Percentiles rank a stretch among this genome's conserved stretches.
phyloP scores from a whole-genome alignment of 176 grass and related monocot species.

The Juncus effusus region DNA sequence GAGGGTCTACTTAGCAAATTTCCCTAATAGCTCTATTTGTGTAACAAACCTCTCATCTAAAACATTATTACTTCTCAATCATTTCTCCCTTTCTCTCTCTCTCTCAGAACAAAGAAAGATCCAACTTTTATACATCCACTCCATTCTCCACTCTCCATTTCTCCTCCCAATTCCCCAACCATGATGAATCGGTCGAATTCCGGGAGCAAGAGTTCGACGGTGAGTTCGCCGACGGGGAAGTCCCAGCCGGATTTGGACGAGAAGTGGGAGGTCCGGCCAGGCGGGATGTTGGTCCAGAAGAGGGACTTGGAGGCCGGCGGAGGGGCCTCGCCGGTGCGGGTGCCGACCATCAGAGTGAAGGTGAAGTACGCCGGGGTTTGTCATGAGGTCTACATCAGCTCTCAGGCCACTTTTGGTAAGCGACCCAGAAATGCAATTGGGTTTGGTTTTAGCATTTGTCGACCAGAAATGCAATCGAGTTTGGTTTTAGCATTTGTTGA shows the following conservation, averaged over 20 bases:
- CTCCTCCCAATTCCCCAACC: neutral
- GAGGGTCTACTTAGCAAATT: too few relatives aligned
- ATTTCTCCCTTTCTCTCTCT: slow-evolving; percentile 3
- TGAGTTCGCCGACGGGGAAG: neutral
- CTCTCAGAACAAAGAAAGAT: slow-evolving; percentile 15
- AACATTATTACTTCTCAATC: neutral
- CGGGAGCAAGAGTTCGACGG: slow-evolving; percentile 13
- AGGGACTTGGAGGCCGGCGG: slow-evolving; percentile 30
- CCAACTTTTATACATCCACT: slow-evolving; percentile 1
- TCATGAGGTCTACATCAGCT: slow-evolving; percentile 97
- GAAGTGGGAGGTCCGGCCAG: slow-evolving; percentile 86
- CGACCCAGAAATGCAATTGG: neutral
- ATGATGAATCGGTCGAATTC: slow-evolving; percentile 32
- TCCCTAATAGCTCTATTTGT: too few relatives aligned
- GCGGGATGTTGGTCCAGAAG: slow-evolving; percentile 98
- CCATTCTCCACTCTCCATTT: slow-evolving; percentile 17
- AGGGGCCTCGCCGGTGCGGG: slow-evolving; percentile 33
- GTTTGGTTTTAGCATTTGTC: slow-evolving; percentile 1
- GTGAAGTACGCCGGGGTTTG: slow-evolving; percentile 61
- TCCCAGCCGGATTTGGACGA: slow-evolving; percentile 50
- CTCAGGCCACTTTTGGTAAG: slow-evolving; percentile 72
- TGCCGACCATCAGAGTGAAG: slow-evolving; percentile 85
- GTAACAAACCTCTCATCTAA: too few relatives aligned
- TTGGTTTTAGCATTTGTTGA: neutral
- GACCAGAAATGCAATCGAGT: neutral